phyloP scores from a whole-genome alignment of 306 rosid species.

The Inga leiocalycina region DNA sequence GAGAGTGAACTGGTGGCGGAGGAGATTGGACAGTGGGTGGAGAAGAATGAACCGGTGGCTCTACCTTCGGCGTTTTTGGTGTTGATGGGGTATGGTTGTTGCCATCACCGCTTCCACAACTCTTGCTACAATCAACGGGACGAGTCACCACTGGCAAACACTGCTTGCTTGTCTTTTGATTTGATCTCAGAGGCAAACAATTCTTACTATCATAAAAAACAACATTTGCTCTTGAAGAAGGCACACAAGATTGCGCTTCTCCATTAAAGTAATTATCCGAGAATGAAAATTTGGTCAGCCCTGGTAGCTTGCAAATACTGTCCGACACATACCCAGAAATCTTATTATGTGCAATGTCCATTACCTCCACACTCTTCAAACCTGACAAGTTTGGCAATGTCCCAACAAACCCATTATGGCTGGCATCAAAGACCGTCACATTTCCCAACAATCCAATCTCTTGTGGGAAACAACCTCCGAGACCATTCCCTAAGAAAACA shows the following conservation, averaged over 20 bases:
- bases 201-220: slow-evolving; percentile 43
- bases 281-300: slow-evolving; percentile 51
- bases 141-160: slow-evolving; percentile 49
- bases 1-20: not conserved
- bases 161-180: slow-evolving; percentile 46
- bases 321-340: slow-evolving; percentile 56
- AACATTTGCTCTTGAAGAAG: not conserved
- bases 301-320: slow-evolving; percentile 55
- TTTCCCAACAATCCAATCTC: slow-evolving; percentile 56
- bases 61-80: not conserved
- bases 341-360: slow-evolving; percentile 49
- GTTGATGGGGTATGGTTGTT: not conserved
- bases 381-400: slow-evolving; percentile 45
- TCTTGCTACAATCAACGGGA: slow-evolving; percentile 60
- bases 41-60: not conserved
- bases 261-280: slow-evolving; percentile 61
- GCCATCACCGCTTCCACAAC: slow-evolving; percentile 39
- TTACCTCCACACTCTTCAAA: slow-evolving; percentile 47
- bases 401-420: slow-evolving; percentile 60
- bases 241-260: slow-evolving; percentile 48
- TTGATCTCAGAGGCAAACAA: slow-evolving; percentile 54
- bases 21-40: not conserved
- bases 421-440: slow-evolving; percentile 45
- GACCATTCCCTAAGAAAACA: slow-evolving; percentile 49
- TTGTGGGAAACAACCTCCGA: slow-evolving; percentile 69